phyloP scores from a whole-genome alignment of 139 green algal species.

The Ettlia oleoabundans region DNA sequence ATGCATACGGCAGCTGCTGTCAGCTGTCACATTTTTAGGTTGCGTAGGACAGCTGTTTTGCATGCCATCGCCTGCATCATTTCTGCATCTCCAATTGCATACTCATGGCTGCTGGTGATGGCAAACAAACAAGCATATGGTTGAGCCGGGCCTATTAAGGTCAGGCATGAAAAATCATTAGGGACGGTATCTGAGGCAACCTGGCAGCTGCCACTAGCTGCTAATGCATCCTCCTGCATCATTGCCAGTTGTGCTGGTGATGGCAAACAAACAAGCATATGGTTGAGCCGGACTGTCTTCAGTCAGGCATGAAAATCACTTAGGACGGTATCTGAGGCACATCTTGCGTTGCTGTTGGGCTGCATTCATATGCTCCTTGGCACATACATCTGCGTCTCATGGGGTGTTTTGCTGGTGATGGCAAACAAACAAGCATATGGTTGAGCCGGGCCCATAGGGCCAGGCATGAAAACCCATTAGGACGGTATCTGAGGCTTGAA shows the following conservation, averaged over 20 bases:
- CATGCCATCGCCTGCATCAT: too few species aligned
- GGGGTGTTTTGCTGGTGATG: neutral
- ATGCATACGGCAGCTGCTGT: too few species aligned
- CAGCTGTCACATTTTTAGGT: too few species aligned
- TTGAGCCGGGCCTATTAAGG: constrained; percentile 1
- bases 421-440: constrained; percentile 28
- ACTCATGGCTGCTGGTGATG: neutral
- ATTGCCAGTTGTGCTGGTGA: neutral
- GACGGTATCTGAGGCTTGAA: constrained; percentile 23
- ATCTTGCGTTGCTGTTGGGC: neutral
- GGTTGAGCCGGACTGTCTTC: constrained; percentile 14
- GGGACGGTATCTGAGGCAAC: constrained; percentile 18
- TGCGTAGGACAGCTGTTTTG: too few species aligned
- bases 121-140: constrained; percentile 10
- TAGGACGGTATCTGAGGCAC: constrained; percentile 27
- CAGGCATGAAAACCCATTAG: constrained; percentile 15
- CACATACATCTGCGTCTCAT: too few species aligned
- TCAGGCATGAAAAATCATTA: constrained; percentile 13
- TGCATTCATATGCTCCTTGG: too few species aligned
- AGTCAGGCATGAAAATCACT: constrained; percentile 11
- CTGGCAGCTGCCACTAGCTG: too few species aligned
- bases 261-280: constrained; percentile 6
- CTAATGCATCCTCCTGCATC: too few species aligned
- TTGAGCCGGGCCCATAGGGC: constrained; percentile 12
- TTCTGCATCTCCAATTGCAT: too few species aligned